Conservation (phyloP, 352 stramenopile species). For the Phytophthora pluvialis region DNA sequence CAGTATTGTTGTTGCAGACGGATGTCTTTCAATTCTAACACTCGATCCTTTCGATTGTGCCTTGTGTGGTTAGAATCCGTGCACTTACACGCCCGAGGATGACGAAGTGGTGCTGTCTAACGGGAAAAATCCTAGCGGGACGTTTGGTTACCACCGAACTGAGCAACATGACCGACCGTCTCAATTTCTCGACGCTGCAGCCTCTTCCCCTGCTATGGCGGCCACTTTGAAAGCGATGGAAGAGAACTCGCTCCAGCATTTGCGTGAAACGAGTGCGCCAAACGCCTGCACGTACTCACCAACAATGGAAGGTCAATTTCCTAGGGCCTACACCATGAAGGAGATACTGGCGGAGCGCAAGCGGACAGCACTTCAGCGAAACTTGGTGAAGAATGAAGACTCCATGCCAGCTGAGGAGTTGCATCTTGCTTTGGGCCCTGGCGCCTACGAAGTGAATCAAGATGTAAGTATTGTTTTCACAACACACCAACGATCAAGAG, state of each 20-base stretch:
- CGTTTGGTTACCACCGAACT: constrained; percentile 43
- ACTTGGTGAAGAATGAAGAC: constrained; percentile 18
- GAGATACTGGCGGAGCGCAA: constrained; percentile 42
- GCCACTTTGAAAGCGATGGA: constrained; percentile 28
- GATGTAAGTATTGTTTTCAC: constrained; percentile 36
- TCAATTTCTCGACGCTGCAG: constrained; percentile 16
- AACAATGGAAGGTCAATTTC: constrained; percentile 47
- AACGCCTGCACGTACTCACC: constrained; percentile 48
- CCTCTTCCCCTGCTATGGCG: constrained; percentile 16
- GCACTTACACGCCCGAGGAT: constrained; percentile 44
- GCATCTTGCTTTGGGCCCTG: constrained; percentile 51
- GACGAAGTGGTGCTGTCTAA: not conserved
- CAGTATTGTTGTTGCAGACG: not conserved
- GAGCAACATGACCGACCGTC: constrained; percentile 18
- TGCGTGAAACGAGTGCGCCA: constrained; percentile 13
- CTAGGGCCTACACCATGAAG: constrained; percentile 45
- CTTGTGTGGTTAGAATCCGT: constrained; percentile 39
- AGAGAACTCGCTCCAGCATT: constrained; percentile 27
- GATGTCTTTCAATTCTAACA: not conserved
- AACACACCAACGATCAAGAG: not conserved
- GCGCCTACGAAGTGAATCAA: constrained; percentile 59
- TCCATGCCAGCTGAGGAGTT: constrained; percentile 29
- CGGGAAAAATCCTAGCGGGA: constrained; percentile 24
- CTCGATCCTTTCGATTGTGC: not conserved
- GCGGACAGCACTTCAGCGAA: constrained; percentile 7